phyloP scores from a whole-genome alignment of 2,329 filamentous ascomycete species.

The Phialophora chinensis region DNA sequence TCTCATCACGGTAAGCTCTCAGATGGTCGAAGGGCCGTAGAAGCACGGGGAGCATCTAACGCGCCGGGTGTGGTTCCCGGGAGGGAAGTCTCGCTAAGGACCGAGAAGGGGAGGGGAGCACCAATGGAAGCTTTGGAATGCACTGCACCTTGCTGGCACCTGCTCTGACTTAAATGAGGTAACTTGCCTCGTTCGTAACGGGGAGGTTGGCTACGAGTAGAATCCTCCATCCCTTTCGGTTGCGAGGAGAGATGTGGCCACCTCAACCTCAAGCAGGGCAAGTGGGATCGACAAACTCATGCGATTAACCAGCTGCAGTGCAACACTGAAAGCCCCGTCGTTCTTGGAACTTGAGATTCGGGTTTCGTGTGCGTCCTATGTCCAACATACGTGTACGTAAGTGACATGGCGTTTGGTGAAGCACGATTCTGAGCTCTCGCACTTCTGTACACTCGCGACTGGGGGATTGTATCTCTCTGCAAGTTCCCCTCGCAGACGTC shows the following conservation, averaged over 20 bases:
- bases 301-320: not conserved
- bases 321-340: not conserved
- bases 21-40: not conserved
- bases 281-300: not conserved
- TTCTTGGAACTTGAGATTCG: not conserved
- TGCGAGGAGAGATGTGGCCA: not conserved
- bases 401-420: slow-evolving; percentile 1
- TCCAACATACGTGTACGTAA: not conserved
- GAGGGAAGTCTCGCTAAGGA: not conserved
- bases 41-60: not conserved
- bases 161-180: not conserved
- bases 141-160: not conserved
- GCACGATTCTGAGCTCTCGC: not conserved
- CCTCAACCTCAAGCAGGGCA: not conserved
- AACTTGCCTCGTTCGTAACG: not conserved
- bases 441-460: not conserved
- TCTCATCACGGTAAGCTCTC: slow-evolving; percentile 2
- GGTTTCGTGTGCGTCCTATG: not conserved
- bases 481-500: not conserved
- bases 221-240: not conserved
- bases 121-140: not conserved
- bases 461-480: not conserved
- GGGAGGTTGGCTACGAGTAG: not conserved
- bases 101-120: not conserved
- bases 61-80: not conserved